Evolutionary conservation across 2,329 filamentous ascomycete species (phyloP).

Genomic region (Diaporthe batatas): DNA sequence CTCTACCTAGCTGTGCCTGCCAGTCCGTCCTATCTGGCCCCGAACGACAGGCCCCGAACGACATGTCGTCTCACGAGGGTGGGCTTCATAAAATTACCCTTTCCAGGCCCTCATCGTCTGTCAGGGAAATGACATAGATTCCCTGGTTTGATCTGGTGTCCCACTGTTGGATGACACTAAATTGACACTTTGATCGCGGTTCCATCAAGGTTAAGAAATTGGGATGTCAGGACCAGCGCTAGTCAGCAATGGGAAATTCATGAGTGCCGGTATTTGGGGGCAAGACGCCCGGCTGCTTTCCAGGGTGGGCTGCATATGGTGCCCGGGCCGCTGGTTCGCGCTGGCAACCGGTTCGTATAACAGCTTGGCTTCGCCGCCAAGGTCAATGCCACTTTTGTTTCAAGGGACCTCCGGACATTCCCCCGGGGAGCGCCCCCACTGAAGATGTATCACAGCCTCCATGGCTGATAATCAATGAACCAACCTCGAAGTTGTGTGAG

Average conservation of each 20-base stretch:
- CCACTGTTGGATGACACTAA: constrained; percentile 2
- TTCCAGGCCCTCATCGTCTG: neutral
- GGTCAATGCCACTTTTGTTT: neutral
- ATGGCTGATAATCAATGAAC: no score
- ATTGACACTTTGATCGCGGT: neutral
- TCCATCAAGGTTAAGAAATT: neutral
- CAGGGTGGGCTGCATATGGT: no score
- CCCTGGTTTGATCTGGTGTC: neutral
- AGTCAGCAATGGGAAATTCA: neutral
- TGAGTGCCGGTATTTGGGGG: neutral
- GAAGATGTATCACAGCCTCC: neutral
- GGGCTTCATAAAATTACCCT: neutral
- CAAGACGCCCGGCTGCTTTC: neutral
- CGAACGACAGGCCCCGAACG: no score
- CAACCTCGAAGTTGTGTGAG: no score
- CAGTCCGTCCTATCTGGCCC: neutral
- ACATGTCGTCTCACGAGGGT: neutral
- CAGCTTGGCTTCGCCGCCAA: constrained; percentile 5
- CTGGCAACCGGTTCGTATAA: neutral
- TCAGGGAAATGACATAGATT: neutral
- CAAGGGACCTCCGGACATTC: neutral
- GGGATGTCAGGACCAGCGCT: neutral
- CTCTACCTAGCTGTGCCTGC: no score
- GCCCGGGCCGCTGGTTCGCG: neutral
- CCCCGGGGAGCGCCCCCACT: no score